Base-by-base conservation (phyloP, 2,329 filamentous ascomycete species). In the Aspergillus persii region DNA sequence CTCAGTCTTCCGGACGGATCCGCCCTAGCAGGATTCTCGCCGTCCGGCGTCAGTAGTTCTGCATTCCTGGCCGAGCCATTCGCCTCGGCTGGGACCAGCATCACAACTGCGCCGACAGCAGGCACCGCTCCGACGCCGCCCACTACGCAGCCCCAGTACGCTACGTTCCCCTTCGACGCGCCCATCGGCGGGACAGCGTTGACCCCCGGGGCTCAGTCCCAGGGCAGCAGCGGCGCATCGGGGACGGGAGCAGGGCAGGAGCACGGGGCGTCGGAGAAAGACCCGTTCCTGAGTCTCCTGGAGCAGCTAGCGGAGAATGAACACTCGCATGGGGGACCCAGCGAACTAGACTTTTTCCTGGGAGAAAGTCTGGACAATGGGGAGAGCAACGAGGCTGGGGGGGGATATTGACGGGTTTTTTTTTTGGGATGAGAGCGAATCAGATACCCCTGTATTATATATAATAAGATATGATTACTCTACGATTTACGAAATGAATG, bases 301-400 rank as follows among this genome's bases (percentile, higher is more conserved):
- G 91, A 95, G 72, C 90, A 95, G 75, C 80, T 95, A 59, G 91
- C 90, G 0, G 90, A 95, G 74, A 92, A 91, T 68, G 90, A 94
- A 74, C 84, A 89, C 58, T 71, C 68, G 7, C 71, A 84, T 54
- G 89, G 88, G 0, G 84, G 87, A 8, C 89, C 88, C 11, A 88
- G 84, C 64, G 90, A 94, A 69, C 77, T 95, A 67, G 90, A 94
- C 72, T 93, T 91, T 75, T 93, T 93, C 69, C 76, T 93, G 23
- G 75, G 74, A 3, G 83, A 64, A 49, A 60, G 61, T 31, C 52
- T 66, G 36, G 64, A 66, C 18, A 51, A 50, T 23, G 53, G 29
- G 26, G 26, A 30, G 41, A 23, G 44, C 3, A 4, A 23, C n/a
- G 54, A 56, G 31, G 33, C 31, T 27, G 54, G 29, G 48, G 29